These are phyloP conservation scores for Aciculosporium take DNA, from an alignment of 2,329 filamentous ascomycete genomes.

Conservation along the genomic window DNA sequence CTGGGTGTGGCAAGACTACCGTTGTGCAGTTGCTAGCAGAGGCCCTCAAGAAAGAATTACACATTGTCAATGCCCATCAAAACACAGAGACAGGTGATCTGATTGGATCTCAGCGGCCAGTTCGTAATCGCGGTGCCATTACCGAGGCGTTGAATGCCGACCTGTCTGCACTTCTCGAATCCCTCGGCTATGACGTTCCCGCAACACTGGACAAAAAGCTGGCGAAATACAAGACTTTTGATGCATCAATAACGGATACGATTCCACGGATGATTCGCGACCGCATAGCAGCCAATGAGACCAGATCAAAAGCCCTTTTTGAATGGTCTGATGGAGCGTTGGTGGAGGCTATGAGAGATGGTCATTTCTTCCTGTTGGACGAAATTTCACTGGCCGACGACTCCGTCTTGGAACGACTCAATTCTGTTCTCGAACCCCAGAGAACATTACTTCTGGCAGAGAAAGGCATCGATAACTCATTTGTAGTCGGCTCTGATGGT, in stretches of 20 bases:
- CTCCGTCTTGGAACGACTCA: conserved; percentile 87
- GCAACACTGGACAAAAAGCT: conserved; percentile 42
- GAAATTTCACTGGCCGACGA: conserved; percentile 97
- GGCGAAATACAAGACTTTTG: conserved; percentile 35
- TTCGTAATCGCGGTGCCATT: conserved; percentile 69
- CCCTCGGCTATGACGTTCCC: conserved; percentile 24
- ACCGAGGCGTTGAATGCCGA: conserved; percentile 51
- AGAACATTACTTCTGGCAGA: conserved; percentile 81
- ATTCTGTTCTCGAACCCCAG: conserved; percentile 86
- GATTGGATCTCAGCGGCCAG: conserved; percentile 84
- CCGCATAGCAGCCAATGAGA: conserved; percentile 33
- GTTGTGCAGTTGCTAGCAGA: conserved; percentile 87
- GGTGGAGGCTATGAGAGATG: conserved; percentile 82
- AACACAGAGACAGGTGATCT: conserved; percentile 96
- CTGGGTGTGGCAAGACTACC: conserved; percentile 94
- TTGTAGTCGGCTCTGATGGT: conserved; percentile 57
- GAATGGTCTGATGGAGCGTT: conserved; percentile 94
- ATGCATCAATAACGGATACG: conserved; percentile 31
- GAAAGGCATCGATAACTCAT: conserved; percentile 75
- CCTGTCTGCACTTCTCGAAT: conserved; percentile 33
- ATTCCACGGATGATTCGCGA: conserved; percentile 34
- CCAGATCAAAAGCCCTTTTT: conserved; percentile 71
- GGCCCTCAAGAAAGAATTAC: conserved; percentile 58
- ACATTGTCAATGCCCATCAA: conserved; percentile 93
- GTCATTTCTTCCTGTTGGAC: conserved; percentile 84